Evolutionary conservation across 148 eudicot species (phyloP).

Genomic region (Gaultheria prostrata): DNA sequence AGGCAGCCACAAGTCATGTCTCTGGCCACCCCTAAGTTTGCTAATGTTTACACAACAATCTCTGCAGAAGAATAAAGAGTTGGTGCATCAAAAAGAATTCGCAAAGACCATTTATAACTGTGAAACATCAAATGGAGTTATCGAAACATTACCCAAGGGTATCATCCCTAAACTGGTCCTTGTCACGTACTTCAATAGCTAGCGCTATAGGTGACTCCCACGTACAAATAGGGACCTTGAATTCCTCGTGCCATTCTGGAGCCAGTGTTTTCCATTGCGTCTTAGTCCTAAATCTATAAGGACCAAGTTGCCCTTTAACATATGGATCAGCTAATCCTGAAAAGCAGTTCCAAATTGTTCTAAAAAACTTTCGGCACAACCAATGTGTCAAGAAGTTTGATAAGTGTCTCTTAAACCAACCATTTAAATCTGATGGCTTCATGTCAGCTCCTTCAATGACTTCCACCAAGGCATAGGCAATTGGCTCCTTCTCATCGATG

Average conservation of each 20-base stretch:
- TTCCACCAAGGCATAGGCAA: slow-evolving; percentile 72
- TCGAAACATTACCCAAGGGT: slow-evolving; percentile 59
- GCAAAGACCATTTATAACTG: background rate
- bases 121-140: background rate
- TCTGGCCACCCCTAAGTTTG: slow-evolving; percentile 67
- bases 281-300: slow-evolving; percentile 70
- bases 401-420: slow-evolving; percentile 36
- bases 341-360: slow-evolving; percentile 22
- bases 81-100: background rate
- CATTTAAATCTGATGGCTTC: slow-evolving; percentile 81
- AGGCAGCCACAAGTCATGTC: slow-evolving; percentile 87
- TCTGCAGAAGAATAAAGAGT: slow-evolving; percentile 33
- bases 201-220: slow-evolving; percentile 73
- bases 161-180: slow-evolving; percentile 79
- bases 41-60: slow-evolving; percentile 61
- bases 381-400: background rate
- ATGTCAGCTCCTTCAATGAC: slow-evolving; percentile 77
- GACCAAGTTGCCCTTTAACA: slow-evolving; percentile 80
- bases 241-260: slow-evolving; percentile 95
- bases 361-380: background rate
- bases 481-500: slow-evolving; percentile 70
- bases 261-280: slow-evolving; percentile 68
- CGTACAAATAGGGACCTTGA: slow-evolving; percentile 69
- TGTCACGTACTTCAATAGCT: slow-evolving; percentile 75
- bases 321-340: slow-evolving; percentile 96